Base-by-base conservation (phyloP, 2,329 filamentous ascomycete genomes). In the Alternaria burnsii region DNA sequence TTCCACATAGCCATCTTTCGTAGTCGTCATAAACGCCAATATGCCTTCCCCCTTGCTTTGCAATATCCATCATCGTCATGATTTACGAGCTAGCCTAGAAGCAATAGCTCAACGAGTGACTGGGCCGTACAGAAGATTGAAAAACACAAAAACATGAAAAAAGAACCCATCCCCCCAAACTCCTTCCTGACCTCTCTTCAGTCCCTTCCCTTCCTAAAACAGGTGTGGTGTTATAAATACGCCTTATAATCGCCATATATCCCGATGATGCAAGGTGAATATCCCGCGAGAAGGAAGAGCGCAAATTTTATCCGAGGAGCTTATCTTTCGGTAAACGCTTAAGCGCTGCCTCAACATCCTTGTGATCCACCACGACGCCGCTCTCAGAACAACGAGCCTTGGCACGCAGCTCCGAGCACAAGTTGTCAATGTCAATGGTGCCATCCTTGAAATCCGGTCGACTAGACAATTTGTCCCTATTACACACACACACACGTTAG, bases 371-470 rank as follows among this genome's bases (percentile, higher is more conserved):
- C 18, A 97, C 92, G 12, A 96, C 92, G 16, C 95, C 94, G 18
- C 86, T 90, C 69, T 97, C 92, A 0, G 93, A 97, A 79, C 95
- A 99, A 76, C 94, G 95, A 59, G 95, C 95, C 82, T 99, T 99
- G 77, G 94, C 92, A 66, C 94, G 92, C 14, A 99, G 87, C 76
- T 99, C 94, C 5, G 91, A 91, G 81, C 95, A 99, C 24, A 99
- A 86, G 34, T 90, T 89, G 75, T 99, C 95, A 50, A 99, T 90
- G 69, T 99, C 95, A 67, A 98, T 93, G 70, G 96, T 94, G 70
- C 94, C 94, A 59, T 88, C 91, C 75, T 94, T 91, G 70, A 97
- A 95, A 76, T 91, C 93, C 61, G 93, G 89, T 78, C 93, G 96
- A 36, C 86, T 88, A 81, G 96, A 92, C 22, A 97, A 81, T 80